Evolutionary conservation across 2,329 filamentous ascomycete species (phyloP), one percentile per base, ranked within the genome.

Genomic region (Aspergillus bombycis): DNA sequence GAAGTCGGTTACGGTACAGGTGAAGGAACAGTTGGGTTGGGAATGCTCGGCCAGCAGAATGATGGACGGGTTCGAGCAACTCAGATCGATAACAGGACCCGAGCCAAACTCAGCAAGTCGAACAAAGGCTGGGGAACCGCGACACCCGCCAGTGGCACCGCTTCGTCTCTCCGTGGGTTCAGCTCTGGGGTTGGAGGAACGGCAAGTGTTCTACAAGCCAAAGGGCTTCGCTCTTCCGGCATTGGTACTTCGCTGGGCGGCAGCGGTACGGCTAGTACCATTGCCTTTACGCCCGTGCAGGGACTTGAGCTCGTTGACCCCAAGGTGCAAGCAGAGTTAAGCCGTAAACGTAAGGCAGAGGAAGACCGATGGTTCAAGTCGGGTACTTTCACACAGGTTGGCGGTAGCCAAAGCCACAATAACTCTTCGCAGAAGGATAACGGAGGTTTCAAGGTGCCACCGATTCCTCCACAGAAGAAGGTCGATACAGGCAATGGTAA

Each of bases 351-450:
- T 67, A 96, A 97, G 77, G 94, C 93, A 0, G 95, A 98, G 67
- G 93, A 97, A 75, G 94, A 98, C 75, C 85, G 93, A 43, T 99
- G 93, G 90, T 99, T 99, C 83, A 96, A 95, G 79, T 92, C 93
- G 54, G 95, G 95, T n/a, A 94, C 92, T 0, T 99, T 99, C 74
- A 97, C 95, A 10, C 94, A 97, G 77, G 86, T 96, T 61, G 88
- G 88, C 11, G 70, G 68, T 50, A 58, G 65, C 64, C 54, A 67
- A 57, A 66, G 65, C 59, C 67, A 80, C 57, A 63, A n/a, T 41
- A 41, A 52, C 53, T 66, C 64, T 38, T 54, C 69, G 1, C 68
- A 68, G 69, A 75, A 80, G 9, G 82, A 84, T 65, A 84, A 84
- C 57, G 87, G 83, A 12, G 90, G 88, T 0, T 97, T 97, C 85